Percentiles rank a stretch among this genome's conserved stretches.
These are phyloP conservation scores for Medicago ruthenica DNA, from an alignment of 306 rosid genomes.

Conservation along the genomic window DNA sequence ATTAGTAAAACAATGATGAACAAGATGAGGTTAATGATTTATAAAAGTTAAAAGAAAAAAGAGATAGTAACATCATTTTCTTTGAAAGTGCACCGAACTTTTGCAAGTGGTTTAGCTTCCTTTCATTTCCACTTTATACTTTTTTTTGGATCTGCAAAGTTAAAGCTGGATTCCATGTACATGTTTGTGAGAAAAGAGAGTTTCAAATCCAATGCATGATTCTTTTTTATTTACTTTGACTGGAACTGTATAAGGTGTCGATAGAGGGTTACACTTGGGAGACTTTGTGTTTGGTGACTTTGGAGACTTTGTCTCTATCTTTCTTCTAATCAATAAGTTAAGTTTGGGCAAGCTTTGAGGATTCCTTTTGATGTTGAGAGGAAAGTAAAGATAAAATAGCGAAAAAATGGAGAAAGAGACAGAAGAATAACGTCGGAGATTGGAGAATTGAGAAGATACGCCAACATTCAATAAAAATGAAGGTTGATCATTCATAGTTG, in stretches of 20 bases:
- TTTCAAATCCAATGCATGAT: constrained; percentile 31
- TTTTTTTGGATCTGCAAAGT: constrained; percentile 35
- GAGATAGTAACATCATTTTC: constrained; percentile 49
- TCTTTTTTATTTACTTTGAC: constrained; percentile 37
- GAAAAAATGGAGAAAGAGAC: too few relatives aligned
- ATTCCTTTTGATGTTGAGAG: too few relatives aligned
- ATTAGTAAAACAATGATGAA: constrained; percentile 33
- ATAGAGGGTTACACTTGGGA: too few relatives aligned
- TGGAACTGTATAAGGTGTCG: not conserved
- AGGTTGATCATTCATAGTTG: too few relatives aligned
- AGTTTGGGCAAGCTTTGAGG: too few relatives aligned
- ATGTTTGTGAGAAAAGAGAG: constrained; percentile 19
- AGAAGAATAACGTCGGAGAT: too few relatives aligned
- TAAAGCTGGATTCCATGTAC: constrained; percentile 37
- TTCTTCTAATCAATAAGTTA: too few relatives aligned
- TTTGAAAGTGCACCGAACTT: constrained; percentile 55
- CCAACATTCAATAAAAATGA: too few relatives aligned
- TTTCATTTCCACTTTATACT: constrained; percentile 40
- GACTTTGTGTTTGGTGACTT: too few relatives aligned
- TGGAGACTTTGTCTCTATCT: too few relatives aligned
- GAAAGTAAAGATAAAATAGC: too few relatives aligned
- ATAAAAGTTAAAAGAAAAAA: not conserved
- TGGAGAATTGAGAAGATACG: too few relatives aligned
- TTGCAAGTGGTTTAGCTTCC: constrained; percentile 29
- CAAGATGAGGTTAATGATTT: constrained; percentile 29